Evolutionary conservation across 306 rosid genomes (phyloP), one percentile per base, ranked within the genome.

Genomic region (Vicia faba): DNA sequence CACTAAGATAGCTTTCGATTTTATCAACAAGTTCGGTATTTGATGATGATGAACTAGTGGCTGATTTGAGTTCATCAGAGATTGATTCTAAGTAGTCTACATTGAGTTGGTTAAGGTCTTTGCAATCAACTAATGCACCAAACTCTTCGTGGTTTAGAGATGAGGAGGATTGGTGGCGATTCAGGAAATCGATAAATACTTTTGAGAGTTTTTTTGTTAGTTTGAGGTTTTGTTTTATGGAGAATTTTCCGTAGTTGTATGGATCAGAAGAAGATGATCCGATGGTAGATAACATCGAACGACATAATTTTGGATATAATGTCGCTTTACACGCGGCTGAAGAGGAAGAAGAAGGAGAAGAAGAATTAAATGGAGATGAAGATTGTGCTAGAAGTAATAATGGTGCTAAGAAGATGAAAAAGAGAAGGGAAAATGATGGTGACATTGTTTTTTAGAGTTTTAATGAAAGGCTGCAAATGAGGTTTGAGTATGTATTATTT

Each of bases 281-380:
- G 2, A 83, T 70, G 15, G 89, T 29, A 4, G 89, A 86, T 63
- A 88, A 81, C 8, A 91, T 81, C 9, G 93, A 79, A 11, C 89
- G 96, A 69, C 96, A 91, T 23, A 91, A 89, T 66, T 85, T 87
- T 5, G 95, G 97, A 71, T 84, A 87, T n/a, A 82, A 57, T 49
- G 95, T 84, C 65, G 70, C 66, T 53, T 81, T 81, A 69, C 97
- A 91, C 0, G 81, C 80, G 0, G 45, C 0, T 1, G 69, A 18
- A 12, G 83, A 15, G 5, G 77, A 40, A 26, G 66, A 3, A 2
- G 75, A 3, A 9, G 71, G 0, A 3, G 46, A 0, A 2, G 72
- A 7, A 29, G 40, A 7, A 68, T n/a, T n/a, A n/a, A 26, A 23
- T 31, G 38, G 11, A 7, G 79, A 4, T 14, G 38, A 71, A 46